Evolutionary conservation across 352 stramenopile species (phyloP).

Genomic region (Elongisporangium prolatum): DNA sequence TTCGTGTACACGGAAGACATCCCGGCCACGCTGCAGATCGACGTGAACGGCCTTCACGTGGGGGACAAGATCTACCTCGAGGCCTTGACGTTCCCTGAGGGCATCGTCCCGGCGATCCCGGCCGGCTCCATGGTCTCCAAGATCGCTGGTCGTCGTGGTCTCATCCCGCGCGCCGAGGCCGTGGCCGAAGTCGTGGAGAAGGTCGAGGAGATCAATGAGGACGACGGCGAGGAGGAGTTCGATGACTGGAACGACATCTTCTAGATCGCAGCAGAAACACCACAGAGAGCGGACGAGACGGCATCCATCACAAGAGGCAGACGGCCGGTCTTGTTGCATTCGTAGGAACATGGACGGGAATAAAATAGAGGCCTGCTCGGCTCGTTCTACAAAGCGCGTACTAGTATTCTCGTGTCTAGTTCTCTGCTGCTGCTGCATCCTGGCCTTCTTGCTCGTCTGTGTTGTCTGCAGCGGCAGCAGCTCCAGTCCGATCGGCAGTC

Average conservation of each 20-base stretch:
- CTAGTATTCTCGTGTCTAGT: constrained; percentile 11
- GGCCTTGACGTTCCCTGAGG: constrained; percentile 68
- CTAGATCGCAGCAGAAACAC: constrained; percentile 26
- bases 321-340: constrained; percentile 5
- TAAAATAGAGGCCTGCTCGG: constrained; percentile 23
- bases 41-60: constrained; percentile 86
- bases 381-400: constrained; percentile 7
- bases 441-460: constrained; percentile 1
- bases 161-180: constrained; percentile 69
- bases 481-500: not conserved
- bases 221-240: constrained; percentile 72
- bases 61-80: constrained; percentile 80
- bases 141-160: constrained; percentile 80
- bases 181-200: constrained; percentile 62
- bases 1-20: constrained; percentile 71
- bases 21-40: constrained; percentile 68
- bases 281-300: constrained; percentile 2
- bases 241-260: constrained; percentile 89
- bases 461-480: not conserved
- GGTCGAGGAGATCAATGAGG: constrained; percentile 54
- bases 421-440: not conserved
- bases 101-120: constrained; percentile 59
- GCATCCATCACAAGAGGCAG: constrained; percentile 3
- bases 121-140: constrained; percentile 74
- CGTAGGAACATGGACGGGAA: constrained; percentile 10